phyloP scores from a whole-genome alignment of 1,284 basidiomycete genomes.

The Earliella scabrosa region DNA sequence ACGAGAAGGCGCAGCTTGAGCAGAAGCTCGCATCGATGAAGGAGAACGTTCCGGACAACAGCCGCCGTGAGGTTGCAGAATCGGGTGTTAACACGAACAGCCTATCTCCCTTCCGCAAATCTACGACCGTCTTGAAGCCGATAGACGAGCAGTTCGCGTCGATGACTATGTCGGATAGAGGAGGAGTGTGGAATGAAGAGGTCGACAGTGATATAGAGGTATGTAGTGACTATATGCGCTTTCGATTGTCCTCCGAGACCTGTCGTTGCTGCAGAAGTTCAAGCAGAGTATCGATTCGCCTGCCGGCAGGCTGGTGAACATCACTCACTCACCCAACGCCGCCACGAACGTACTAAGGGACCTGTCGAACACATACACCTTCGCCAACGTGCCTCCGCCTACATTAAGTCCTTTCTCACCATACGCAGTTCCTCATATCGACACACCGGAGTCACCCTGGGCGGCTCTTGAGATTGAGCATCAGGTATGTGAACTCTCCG shows the following conservation, averaged over 20 bases:
- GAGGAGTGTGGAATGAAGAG: background rate
- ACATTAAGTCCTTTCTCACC: constrained; percentile 7
- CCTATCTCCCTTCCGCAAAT: no score
- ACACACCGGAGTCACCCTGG: constrained; percentile 17
- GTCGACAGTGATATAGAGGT: constrained; percentile 15
- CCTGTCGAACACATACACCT: constrained; percentile 7
- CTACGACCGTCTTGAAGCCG: no score
- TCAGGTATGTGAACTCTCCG: background rate
- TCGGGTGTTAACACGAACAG: constrained; percentile 39
- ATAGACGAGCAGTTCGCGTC: constrained; percentile 43
- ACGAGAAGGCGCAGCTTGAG: constrained; percentile 40
- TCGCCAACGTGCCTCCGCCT: background rate
- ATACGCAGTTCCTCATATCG: constrained; percentile 7
- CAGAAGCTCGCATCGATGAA: constrained; percentile 24
- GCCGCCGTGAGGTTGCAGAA: constrained; percentile 1
- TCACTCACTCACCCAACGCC: background rate
- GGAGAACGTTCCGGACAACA: constrained; percentile 2
- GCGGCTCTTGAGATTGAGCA: constrained; percentile 11
- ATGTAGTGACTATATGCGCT: background rate
- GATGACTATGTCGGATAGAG: constrained; percentile 24
- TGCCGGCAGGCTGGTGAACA: no score
- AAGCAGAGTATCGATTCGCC: background rate
- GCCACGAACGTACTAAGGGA: constrained; percentile 1
- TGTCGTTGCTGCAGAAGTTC: background rate
- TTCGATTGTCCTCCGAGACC: no score